Evolutionary conservation across 1,284 basidiomycete genomes (phyloP).

Genomic region (Apiotrichum sp.): DNA sequence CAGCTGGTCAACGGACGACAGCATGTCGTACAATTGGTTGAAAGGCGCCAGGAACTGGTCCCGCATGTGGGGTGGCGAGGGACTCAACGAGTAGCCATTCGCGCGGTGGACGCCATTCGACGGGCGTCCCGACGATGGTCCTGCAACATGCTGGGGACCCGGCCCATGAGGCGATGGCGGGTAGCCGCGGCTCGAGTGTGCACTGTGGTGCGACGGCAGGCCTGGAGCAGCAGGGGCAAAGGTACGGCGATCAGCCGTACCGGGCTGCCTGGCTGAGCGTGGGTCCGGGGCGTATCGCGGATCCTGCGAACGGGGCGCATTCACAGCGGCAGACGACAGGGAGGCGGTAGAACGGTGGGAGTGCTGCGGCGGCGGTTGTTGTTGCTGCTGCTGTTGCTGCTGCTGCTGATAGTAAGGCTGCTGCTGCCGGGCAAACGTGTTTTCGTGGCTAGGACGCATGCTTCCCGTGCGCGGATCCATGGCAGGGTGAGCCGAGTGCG

Average conservation of each 20-base stretch:
- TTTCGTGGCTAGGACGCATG: slow-evolving; percentile 23
- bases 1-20: slow-evolving; percentile 26
- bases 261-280: slow-evolving; percentile 8
- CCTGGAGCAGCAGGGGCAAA: slow-evolving; percentile 21
- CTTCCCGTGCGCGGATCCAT: slow-evolving; percentile 37
- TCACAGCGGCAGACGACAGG: slow-evolving; percentile 1
- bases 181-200: slow-evolving; percentile 5
- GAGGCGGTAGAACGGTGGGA: slow-evolving; percentile 5
- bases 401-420: slow-evolving; percentile 20
- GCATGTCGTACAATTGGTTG: slow-evolving; percentile 35
- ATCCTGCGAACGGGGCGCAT: slow-evolving; percentile 4
- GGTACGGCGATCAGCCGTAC: slow-evolving; percentile 24
- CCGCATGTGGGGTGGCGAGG: slow-evolving; percentile 18
- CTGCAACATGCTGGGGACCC: neutral
- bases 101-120: slow-evolving; percentile 12
- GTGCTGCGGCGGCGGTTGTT: slow-evolving; percentile 9
- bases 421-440: slow-evolving; percentile 35
- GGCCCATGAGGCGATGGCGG: slow-evolving; percentile 12
- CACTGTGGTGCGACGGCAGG: slow-evolving; percentile 5
- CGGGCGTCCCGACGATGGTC: slow-evolving; percentile 2
- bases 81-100: slow-evolving; percentile 19
- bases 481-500: slow-evolving; percentile 17
- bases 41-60: slow-evolving; percentile 31
- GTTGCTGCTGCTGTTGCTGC: slow-evolving; percentile 8
- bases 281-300: slow-evolving; percentile 11